Evolutionary conservation across 1,284 basidiomycete genomes (phyloP).

Genomic region (Testicularia cyperi): DNA sequence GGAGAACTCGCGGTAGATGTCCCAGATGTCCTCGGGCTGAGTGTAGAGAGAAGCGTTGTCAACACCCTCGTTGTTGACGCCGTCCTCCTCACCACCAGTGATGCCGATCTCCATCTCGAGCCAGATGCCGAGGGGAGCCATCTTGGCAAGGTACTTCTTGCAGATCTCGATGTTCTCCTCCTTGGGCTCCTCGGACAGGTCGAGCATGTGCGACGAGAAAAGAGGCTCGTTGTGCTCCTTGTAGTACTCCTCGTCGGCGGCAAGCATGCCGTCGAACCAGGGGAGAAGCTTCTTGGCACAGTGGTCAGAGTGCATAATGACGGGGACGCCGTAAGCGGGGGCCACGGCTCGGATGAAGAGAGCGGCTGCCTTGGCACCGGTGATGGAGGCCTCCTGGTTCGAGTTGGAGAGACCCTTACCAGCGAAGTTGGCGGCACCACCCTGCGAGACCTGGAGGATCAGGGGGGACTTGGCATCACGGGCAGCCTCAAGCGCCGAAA

Average conservation of each 20-base stretch:
- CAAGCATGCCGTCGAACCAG: slow-evolving; percentile 99
- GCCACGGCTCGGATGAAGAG: slow-evolving; percentile 82
- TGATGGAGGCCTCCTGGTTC: slow-evolving; percentile 93
- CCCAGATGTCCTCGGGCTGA: slow-evolving; percentile 88
- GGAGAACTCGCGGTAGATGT: slow-evolving; percentile 81
- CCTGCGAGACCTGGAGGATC: slow-evolving; percentile 96
- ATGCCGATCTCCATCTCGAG: slow-evolving; percentile 99
- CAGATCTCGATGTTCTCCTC: slow-evolving; percentile 95
- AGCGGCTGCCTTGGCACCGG: slow-evolving; percentile 88
- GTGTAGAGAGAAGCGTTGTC: slow-evolving; percentile 96
- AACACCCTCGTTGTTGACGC: slow-evolving; percentile 75
- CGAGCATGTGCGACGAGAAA: slow-evolving; percentile 99
- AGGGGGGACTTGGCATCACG: slow-evolving; percentile 89
- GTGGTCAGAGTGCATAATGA: slow-evolving; percentile 98
- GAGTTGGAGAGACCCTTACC: slow-evolving; percentile 95
- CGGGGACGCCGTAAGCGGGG: slow-evolving; percentile 69
- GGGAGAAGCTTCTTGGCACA: slow-evolving; percentile 97
- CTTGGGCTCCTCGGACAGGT: slow-evolving; percentile 96
- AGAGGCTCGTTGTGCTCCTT: slow-evolving; percentile 84
- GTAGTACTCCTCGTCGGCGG: slow-evolving; percentile 90
- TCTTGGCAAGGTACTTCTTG: slow-evolving; percentile 91
- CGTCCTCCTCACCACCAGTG: slow-evolving; percentile 98
- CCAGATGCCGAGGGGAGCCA: slow-evolving; percentile 83
- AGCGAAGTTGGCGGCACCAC: slow-evolving; percentile 92
- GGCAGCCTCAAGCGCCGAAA: slow-evolving; percentile 59